Evolutionary conservation across 1,284 basidiomycete species (phyloP), one percentile per base, ranked within the genome.

Genomic region (Irpex rosettiformis): DNA sequence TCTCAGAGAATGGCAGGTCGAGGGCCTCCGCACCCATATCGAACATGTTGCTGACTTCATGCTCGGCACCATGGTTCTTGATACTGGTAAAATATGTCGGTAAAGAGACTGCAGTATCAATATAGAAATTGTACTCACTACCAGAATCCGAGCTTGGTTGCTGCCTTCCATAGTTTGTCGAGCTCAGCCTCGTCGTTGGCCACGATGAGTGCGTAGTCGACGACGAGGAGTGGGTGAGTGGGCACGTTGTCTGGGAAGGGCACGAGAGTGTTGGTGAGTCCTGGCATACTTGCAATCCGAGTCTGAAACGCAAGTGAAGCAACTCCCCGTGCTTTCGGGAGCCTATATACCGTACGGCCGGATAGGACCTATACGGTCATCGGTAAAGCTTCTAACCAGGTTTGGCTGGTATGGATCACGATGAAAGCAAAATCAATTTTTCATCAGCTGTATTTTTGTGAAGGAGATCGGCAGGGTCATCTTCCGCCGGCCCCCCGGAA

Each of bases 51-150:
- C 77, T 71, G 4, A 79, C 82, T 60, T 81, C 76, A n/a, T 77
- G 67, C 25, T 81, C 78, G n/a, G 75, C 77, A 2, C 78, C 83
- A 64, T 88, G 83, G 66, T 86, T 85, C 67, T 84, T 85, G 51
- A 88, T 67, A 64, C 85, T 87, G 48, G 10, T 22, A 47, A 22
- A n/a, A 24, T 21, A 18, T 43, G 51, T 45, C 54, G 67, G 53
- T 30, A 51, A 47, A 56, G 8, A 56, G 52, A 16, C 54, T 55
- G 42, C 53, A 30, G 25, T 22, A n/a, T n/a, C n/a, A n/a, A n/a
- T n/a, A n/a, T n/a, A n/a, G n/a, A 22, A 33, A 18, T 25, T 22
- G n/a, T 55, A 72, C 74, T 62, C 65, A 76, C 72, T 76, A 76
- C 75, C 75, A 76, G 64, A 76, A 76, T 30, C 75, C 75, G 2